Percentiles rank a stretch among this genome's conserved stretches.
phyloP scores from a whole-genome alignment of 1,139 yeast species.

The Candida glucosophila region DNA sequence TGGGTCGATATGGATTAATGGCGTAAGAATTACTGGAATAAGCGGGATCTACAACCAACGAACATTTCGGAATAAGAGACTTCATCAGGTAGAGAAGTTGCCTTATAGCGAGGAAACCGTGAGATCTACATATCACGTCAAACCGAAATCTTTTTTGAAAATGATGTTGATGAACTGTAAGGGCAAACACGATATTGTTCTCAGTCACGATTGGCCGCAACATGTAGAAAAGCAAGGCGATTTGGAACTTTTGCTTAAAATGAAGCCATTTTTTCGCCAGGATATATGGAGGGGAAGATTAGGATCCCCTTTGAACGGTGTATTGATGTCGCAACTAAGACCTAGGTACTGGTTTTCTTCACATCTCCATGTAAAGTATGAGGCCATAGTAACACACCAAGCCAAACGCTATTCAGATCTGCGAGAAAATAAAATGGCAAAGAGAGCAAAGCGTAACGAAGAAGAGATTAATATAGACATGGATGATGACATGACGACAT shows the following conservation, averaged over 20 bases:
- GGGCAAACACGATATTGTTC: conserved; percentile 38
- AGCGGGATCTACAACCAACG: conserved; percentile 72
- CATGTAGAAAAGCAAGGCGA: conserved; percentile 68
- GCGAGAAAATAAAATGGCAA: conserved; percentile 6
- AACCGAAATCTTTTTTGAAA: conserved; percentile 56
- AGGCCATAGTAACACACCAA: conserved; percentile 34
- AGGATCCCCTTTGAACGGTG: conserved; percentile 71
- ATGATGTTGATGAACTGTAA: conserved; percentile 25
- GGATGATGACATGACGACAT: conserved; percentile 11
- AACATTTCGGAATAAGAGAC: conserved; percentile 14
- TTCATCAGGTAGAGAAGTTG: conserved; percentile 13
- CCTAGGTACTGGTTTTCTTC: conserved; percentile 85
- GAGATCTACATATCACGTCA: conserved; percentile 66
- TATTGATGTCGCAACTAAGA: conserved; percentile 41
- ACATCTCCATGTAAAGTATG: conserved; percentile 74
- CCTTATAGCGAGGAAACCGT: conserved; percentile 42
- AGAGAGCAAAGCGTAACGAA: conserved; percentile 6
- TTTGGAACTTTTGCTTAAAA: conserved; percentile 31
- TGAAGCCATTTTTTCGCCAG: conserved; percentile 57
- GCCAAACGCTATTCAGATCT: conserved; percentile 1
- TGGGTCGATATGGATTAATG: conserved; percentile 66
- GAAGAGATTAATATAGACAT: conserved; percentile 37
- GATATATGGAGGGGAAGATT: conserved; percentile 55
- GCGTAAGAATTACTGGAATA: conserved; percentile 68
- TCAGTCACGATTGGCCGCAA: conserved; percentile 95